These are phyloP conservation scores for Fusarium sacchari DNA, from an alignment of 2,329 filamentous ascomycete species.

Conservation along the genomic window DNA sequence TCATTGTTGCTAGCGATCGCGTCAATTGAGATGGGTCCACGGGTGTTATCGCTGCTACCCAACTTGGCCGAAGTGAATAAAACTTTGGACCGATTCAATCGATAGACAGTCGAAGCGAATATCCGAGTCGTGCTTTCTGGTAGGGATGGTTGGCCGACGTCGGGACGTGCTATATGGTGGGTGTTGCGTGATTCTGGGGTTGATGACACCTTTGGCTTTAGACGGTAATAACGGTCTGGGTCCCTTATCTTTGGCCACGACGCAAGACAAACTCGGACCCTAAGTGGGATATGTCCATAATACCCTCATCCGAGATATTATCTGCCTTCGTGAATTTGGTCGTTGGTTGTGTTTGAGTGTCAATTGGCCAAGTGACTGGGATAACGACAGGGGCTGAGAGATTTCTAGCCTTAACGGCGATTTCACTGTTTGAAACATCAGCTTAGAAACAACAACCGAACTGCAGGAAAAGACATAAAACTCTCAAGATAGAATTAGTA, in stretches of 20 bases:
- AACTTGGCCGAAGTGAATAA: neutral
- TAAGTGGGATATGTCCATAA: neutral
- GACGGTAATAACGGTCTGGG: neutral
- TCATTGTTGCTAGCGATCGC: constrained; percentile 35
- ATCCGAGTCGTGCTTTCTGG: neutral
- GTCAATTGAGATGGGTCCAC: constrained; percentile 16
- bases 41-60: neutral
- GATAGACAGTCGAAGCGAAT: neutral
- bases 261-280: neutral
- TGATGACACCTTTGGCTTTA: constrained; percentile 9
- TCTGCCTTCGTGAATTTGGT: no score
- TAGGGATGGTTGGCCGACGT: neutral
- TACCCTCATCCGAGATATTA: rapidly evolving
- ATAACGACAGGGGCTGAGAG: neutral
- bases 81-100: neutral
- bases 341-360: neutral
- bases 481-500: no score
- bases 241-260: neutral
- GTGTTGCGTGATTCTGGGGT: constrained; percentile 18
- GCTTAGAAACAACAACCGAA: rapidly evolving
- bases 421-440: rapidly evolving
- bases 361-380: rapidly evolving
- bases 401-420: neutral
- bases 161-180: neutral
- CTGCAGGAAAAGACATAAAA: rapidly evolving